phyloP scores from a whole-genome alignment of 140 eudicot species.

The Cichorium intybus region DNA sequence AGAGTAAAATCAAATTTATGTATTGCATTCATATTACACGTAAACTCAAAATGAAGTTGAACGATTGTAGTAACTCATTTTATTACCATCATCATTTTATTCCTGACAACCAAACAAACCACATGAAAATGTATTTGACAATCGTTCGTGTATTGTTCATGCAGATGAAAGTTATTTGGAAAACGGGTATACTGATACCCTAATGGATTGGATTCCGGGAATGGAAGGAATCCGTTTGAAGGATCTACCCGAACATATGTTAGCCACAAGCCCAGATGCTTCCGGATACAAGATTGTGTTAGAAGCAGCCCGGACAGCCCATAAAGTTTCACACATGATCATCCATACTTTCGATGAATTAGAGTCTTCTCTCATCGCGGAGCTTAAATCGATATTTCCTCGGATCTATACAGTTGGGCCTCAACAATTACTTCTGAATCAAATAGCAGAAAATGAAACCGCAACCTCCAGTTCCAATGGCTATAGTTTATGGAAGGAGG shows the following conservation, averaged over 20 bases:
- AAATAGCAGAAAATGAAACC: neutral
- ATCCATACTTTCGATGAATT: neutral
- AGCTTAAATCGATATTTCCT: constrained; percentile 10
- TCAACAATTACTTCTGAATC: constrained; percentile 5
- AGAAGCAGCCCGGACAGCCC: neutral
- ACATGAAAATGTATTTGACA: neutral
- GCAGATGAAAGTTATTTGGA: neutral
- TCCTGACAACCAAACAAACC: too few relatives aligned
- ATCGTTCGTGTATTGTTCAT: neutral
- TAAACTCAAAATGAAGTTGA: too few relatives aligned
- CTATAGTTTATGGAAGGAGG: neutral
- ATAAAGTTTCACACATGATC: neutral
- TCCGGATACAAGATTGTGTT: neutral
- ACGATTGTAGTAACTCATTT: too few relatives aligned
- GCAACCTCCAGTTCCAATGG: neutral
- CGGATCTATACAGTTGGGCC: constrained; percentile 6
- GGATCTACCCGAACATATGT: neutral
- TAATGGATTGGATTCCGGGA: neutral
- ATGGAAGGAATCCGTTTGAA: neutral
- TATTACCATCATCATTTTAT: too few relatives aligned
- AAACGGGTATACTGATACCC: neutral
- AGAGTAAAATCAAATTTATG: too few relatives aligned
- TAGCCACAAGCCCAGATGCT: neutral
- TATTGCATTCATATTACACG: too few relatives aligned
- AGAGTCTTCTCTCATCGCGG: constrained; percentile 12